Conservation (phyloP, 2,329 filamentous ascomycete genomes). For the Botryotinia calthae region DNA sequence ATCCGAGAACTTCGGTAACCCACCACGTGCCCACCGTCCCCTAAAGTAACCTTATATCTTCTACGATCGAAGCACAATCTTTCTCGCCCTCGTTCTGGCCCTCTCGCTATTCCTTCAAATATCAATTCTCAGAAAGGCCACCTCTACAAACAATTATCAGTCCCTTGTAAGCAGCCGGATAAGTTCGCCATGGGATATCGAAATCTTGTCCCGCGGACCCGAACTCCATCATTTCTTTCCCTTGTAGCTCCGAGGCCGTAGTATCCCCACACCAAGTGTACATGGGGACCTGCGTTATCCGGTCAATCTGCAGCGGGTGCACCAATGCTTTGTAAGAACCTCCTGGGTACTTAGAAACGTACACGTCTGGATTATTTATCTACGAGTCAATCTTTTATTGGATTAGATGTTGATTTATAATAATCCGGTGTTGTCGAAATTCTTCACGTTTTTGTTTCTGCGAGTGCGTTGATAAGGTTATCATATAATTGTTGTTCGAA, state of each 20-base stretch:
- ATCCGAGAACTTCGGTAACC: background rate
- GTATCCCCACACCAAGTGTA: background rate
- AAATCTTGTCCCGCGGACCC: background rate
- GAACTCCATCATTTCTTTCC: background rate
- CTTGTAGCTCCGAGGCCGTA: background rate
- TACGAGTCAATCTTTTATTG: background rate
- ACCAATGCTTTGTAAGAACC: background rate
- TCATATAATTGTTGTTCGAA: background rate
- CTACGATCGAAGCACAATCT: background rate
- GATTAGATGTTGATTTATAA: background rate
- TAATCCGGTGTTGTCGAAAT: background rate
- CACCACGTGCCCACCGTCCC: background rate
- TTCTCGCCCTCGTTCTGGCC: background rate
- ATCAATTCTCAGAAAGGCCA: background rate
- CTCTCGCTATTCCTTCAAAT: rapidly evolving
- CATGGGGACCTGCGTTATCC: background rate
- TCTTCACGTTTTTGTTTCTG: background rate
- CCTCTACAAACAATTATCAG: background rate
- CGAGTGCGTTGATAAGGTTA: background rate
- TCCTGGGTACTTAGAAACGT: background rate
- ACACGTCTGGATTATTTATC: background rate
- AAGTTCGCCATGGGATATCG: background rate
- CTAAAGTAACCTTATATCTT: background rate
- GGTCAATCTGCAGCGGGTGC: background rate
- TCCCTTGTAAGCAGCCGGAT: background rate